Evolutionary conservation across 2,329 filamentous ascomycete genomes (phyloP), one percentile per base, ranked within the genome.

Genomic region (Cladophialophora bantiana): DNA sequence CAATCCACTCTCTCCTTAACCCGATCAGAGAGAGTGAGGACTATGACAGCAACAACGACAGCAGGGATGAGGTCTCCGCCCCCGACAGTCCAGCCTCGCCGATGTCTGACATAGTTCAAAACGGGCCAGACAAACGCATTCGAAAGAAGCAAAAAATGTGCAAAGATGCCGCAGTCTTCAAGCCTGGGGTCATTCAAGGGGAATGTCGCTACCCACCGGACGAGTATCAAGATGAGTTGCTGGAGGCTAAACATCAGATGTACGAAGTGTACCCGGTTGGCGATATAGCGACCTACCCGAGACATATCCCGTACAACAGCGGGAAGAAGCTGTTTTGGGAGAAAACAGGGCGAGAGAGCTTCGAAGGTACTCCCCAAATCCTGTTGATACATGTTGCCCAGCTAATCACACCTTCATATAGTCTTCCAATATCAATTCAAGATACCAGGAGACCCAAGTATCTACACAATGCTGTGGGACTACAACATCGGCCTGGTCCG

Each of bases 401-500:
- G 71, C 65, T 71, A 48, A 67, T 36, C n/a, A 20, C 40, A 42
- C 40, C 7, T 26, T 2, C 26, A 2, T 26, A 2, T 69, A 95
- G 92, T 93, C 32, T 94, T 94, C 77, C 88, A 93, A 73, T 98
- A 97, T 78, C 88, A 87, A 40, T 97, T 96, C 82, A 86, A 84
- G 72, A 77, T 90, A 3, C 91, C 91, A 0, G 87, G 84, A 10
- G 86, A 90, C 54, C 85, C 89, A 1, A 85, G 83, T 69, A 83
- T 86, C 60, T 94, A 90, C 77, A 87, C 86, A 0, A 89, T 98
- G 68, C 93, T 97, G 87, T 99, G 95, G 95, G 95, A 99, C 78
- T 97, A 97, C 81, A 94, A 96, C 73, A 88, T 94, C 68, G 95
- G 95, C 7, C 88, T 98, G 35, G 94, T 98, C 69, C 89, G 94